Base-by-base conservation (phyloP, 108 stramenopile genomes). In the Nitzschia sp. region DNA sequence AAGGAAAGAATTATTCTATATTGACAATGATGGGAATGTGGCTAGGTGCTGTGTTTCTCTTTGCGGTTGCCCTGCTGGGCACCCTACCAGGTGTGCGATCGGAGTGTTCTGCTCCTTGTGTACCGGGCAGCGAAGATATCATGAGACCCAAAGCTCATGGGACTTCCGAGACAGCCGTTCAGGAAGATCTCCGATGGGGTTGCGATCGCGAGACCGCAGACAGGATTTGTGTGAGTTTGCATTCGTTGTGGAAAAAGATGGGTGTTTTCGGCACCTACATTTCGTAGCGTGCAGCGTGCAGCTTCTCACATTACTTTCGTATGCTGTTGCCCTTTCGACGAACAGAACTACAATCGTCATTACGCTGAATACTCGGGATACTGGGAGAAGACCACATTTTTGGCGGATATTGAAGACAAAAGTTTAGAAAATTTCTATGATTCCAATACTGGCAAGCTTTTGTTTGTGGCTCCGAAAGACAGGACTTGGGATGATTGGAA, bases 321-420 rank as follows among this genome's bases (percentile, higher is more conserved):
- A 31, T 35, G n/a, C 31, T 9, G 34, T 35, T 6, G 6, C 4
- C 26, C 17, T 41, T 41, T 32, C 25, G n/a, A n/a, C n/a, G n/a
- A n/a, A 25, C 19, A 62, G 61, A 69, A 69, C 66, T 71, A 27
- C 80, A 87, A 86, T 53, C 81, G 88, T 6, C 88, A 89, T 80
- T 96, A 87, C 61, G 96, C 96, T 13, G 96, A 97, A 73, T 67
- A 83, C 71, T 68, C 84, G 8, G 90, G 94, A 16, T 97, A 97
- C 59, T 96, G 86, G 79, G 56, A 71, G 27, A 66, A 72, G 1
- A 89, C 88, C 0, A 41, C 83, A 4, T 90, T 94, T 56, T 19
- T 82, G 30, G 57, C 68, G 19, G 87, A 88, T 9, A 57, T 83
- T 5, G 81, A 82, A 22, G 73, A 70, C 30, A 45, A 63, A 27